Evolutionary conservation across 129 eudicot genomes (phyloP), one percentile per base, ranked within the genome.

Genomic region (Centaurea solstitialis): DNA sequence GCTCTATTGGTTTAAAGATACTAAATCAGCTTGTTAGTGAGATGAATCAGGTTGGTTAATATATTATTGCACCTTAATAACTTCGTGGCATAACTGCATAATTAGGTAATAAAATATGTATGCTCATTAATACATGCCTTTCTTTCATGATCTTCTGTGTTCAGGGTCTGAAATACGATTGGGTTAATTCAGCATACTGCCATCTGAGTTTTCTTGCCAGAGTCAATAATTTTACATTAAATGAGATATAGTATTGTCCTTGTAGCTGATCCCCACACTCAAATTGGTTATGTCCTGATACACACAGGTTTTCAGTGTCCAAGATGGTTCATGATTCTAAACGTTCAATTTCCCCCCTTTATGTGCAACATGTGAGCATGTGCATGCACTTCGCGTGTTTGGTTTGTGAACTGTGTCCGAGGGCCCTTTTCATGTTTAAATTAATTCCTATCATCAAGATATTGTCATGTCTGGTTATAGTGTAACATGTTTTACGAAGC

Each of bases 1-100:
- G 87, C 81, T 87, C 97, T 53, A 94, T 94, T 83, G 99, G 97
- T 76, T 89, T 94, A 62, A 94, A 92, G 97, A 92, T 94, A 81
- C 84, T 94, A 72, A 92, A 94, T 86, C 97, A 94, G 91, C 99
- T 94, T 81, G 97, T 94, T 66, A 78, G 88, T 62, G 99, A 94
- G 86, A 94, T 94, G 99, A 94, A 90, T 90, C 99, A 94, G 99
- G 99, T 94, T 85, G 45, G 90, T 84, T 59, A 57, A 41, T 47
- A 33, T 73, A 77, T 73, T 68, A 59, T 21, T 72, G 2, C 39
- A 6, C 22, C 38, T 64, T 72, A 64, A 47, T 43, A 18, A 13
- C 45, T 30, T 61, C 24, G 9, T 57, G 72, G 20, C 26, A 59
- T n/a, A 76, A 21, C 23, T 74, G n/a, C 21, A 24, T 62, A 67